These are phyloP conservation scores for Vitis rupestris DNA, from an alignment of 164 flowering plant species.

Conservation along the genomic window DNA sequence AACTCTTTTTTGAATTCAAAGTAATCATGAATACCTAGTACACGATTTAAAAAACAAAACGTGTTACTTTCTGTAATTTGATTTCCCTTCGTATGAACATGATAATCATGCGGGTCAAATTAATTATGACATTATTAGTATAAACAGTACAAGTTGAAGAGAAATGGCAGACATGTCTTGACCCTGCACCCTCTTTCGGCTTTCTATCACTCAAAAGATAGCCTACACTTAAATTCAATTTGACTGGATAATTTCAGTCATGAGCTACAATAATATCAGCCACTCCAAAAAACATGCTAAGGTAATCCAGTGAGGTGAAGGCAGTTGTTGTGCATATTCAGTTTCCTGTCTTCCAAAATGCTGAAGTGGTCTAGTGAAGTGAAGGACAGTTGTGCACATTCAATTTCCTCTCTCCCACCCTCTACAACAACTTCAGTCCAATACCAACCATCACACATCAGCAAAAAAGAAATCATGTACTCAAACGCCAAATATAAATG, in stretches of 20 bases:
- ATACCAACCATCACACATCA: background rate
- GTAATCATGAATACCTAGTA: too few relatives aligned
- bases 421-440: background rate
- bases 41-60: background rate
- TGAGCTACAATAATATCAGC: background rate
- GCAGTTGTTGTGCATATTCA: background rate
- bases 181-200: background rate
- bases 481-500: constrained; percentile 6
- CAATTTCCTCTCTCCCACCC: background rate
- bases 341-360: background rate
- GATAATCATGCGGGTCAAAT: background rate
- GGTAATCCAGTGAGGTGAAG: background rate
- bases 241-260: background rate
- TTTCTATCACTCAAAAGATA: background rate
- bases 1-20: background rate
- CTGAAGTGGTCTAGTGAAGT: too few relatives aligned
- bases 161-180: background rate
- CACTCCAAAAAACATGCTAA: background rate
- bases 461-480: constrained; percentile 1
- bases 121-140: background rate
- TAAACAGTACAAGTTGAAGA: background rate
- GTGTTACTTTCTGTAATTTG: background rate
- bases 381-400: too few relatives aligned
- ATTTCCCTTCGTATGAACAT: background rate
- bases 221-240: background rate